These are phyloP conservation scores for sunflower (Helianthus annuus) DNA, from an alignment of 129 eudicot species.

Conservation along the genomic window HanXRQr2.0-SUNRISE NC_035444.2:5792945-5793444, in stretches of 20 bases:
- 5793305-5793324: no score
- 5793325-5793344: no score
- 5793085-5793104: conserved; percentile 29
- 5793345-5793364: no score
- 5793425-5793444: no score
- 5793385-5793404: no score
- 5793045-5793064: not conserved
- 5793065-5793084: conserved; percentile 5
- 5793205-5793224: no score
- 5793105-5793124: conserved; percentile 31
- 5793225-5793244: no score
- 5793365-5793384: no score
- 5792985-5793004: conserved; percentile 20
- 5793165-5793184: not conserved
- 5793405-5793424: no score
- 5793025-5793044: conserved; percentile 3
- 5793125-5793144: conserved; percentile 31
- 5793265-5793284: no score
- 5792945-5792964: conserved; percentile 33
- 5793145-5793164: conserved; percentile 13
- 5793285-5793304: no score
- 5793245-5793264: no score
- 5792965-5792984: conserved; percentile 22
- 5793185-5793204: not conserved
- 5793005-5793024: conserved; percentile 30